These are phyloP conservation scores for Candida endomychidarum DNA, from an alignment of 805 yeast species.

Conservation along the genomic window DNA sequence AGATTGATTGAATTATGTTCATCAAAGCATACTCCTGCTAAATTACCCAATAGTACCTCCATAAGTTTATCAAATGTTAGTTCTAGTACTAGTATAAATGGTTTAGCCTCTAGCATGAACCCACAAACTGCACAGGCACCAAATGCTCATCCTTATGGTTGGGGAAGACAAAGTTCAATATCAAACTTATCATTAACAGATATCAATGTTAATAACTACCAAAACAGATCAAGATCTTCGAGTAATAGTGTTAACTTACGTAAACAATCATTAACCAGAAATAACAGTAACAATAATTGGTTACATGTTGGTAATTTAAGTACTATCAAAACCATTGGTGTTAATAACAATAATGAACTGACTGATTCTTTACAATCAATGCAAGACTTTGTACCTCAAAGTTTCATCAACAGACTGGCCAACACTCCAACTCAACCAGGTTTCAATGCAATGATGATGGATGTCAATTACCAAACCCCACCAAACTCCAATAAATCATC, in stretches of 20 bases:
- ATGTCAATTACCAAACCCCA: slow-evolving; percentile 44
- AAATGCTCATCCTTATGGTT: slow-evolving; percentile 6
- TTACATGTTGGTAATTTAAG: slow-evolving; percentile 44
- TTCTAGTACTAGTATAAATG: slow-evolving; percentile 4
- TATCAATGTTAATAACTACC: slow-evolving; percentile 32
- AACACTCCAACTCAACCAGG: slow-evolving; percentile 20
- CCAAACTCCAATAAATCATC: slow-evolving; percentile 36
- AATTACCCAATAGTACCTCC: slow-evolving; percentile 26
- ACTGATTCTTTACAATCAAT: slow-evolving; percentile 45
- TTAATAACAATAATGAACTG: slow-evolving; percentile 22
- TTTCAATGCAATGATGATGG: slow-evolving; percentile 31
- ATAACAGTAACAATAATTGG: slow-evolving; percentile 41
- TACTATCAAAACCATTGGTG: slow-evolving; percentile 22
- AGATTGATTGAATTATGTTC: slow-evolving; percentile 41
- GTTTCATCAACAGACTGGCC: slow-evolving; percentile 34
- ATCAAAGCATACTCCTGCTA: slow-evolving; percentile 17
- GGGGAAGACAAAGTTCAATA: slow-evolving; percentile 37
- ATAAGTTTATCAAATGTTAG: slow-evolving; percentile 20
- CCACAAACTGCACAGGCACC: neutral
- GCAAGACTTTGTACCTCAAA: slow-evolving; percentile 45
- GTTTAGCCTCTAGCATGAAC: neutral
- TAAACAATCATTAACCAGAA: slow-evolving; percentile 44
- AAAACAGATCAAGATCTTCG: slow-evolving; percentile 26
- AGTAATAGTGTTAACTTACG: slow-evolving; percentile 38
- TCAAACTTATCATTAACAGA: slow-evolving; percentile 42